These are phyloP conservation scores for Coprinopsis cinerea DNA, from an alignment of 768 basidiomycete species.

Conservation along the genomic window DNA sequence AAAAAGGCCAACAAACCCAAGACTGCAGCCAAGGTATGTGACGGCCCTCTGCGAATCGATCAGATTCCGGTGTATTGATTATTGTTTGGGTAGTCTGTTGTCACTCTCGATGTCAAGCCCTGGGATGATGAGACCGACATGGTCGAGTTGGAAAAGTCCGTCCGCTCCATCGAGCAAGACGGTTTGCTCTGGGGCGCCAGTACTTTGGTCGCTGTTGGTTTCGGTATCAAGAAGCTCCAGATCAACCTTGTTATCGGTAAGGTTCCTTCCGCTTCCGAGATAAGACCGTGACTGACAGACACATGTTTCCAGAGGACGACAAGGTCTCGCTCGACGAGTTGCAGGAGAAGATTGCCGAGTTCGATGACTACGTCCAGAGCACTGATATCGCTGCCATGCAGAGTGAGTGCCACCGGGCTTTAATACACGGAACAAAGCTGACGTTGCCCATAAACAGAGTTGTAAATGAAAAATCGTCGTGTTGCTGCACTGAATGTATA, in stretches of 20 bases:
- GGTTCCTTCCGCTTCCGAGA: conserved; percentile 13
- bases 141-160: conserved; percentile 73
- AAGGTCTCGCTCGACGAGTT: conserved; percentile 89
- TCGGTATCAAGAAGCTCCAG: conserved; percentile 88
- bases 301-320: conserved; percentile 72
- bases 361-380: conserved; percentile 88
- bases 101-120: conserved; percentile 97
- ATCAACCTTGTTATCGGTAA: conserved; percentile 54
- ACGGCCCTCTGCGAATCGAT: conserved; percentile 4
- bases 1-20: conserved; percentile 93
- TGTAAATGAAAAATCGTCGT: conserved; percentile 8
- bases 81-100: conserved; percentile 77
- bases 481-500: not conserved
- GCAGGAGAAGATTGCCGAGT: conserved; percentile 83
- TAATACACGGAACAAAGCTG: not conserved
- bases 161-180: conserved; percentile 80
- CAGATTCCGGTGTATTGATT: conserved; percentile 1
- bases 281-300: not conserved
- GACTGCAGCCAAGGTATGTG: conserved; percentile 73
- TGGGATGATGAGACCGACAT: conserved; percentile 99
- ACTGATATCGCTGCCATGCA: conserved; percentile 92
- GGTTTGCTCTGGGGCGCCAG: conserved; percentile 96
- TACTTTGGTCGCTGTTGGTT: conserved; percentile 90
- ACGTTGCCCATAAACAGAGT: conserved; percentile 8
- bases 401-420: conserved; percentile 42